phyloP scores from a whole-genome alignment of 2,329 filamentous ascomycete species.

The Ophiostoma ulmi region DNA sequence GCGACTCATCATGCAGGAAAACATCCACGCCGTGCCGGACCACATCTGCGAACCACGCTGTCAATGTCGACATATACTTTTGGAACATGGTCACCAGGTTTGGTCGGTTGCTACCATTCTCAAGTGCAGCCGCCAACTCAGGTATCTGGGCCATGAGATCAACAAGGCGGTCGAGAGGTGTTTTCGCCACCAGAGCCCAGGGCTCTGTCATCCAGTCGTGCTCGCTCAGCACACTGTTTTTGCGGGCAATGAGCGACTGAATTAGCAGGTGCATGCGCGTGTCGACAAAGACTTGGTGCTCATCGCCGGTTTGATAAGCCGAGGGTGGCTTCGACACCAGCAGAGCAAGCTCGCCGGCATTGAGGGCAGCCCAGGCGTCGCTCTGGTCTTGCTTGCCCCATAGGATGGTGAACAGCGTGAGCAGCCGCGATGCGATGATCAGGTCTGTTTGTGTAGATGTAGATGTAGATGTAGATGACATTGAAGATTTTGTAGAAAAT shows the following conservation, averaged over 20 bases:
- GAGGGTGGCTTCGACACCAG: not conserved
- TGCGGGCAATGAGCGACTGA: not conserved
- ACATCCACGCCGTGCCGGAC: not conserved
- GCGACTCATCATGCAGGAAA: not conserved
- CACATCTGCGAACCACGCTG: not conserved
- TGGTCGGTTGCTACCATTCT: not conserved
- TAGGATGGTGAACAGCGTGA: not conserved
- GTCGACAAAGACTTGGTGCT: not conserved
- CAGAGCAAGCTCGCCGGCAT: not conserved
- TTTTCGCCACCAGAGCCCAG: not conserved
- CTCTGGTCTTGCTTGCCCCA: not conserved
- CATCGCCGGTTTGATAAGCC: not conserved
- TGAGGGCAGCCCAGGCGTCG: not conserved
- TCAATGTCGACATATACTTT: not conserved
- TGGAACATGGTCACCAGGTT: not conserved
- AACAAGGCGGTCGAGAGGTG: not conserved
- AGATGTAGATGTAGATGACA: not conserved
- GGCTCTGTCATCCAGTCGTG: not conserved
- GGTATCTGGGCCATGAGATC: not conserved
- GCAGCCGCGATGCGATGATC: not conserved
- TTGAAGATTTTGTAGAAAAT: not conserved
- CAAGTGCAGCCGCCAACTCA: not conserved
- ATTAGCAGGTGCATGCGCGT: not conserved
- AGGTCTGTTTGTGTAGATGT: not conserved
- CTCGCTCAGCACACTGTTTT: not conserved